phyloP scores from a whole-genome alignment of 2,329 filamentous ascomycete genomes.

The Trichoderma sp. region DNA sequence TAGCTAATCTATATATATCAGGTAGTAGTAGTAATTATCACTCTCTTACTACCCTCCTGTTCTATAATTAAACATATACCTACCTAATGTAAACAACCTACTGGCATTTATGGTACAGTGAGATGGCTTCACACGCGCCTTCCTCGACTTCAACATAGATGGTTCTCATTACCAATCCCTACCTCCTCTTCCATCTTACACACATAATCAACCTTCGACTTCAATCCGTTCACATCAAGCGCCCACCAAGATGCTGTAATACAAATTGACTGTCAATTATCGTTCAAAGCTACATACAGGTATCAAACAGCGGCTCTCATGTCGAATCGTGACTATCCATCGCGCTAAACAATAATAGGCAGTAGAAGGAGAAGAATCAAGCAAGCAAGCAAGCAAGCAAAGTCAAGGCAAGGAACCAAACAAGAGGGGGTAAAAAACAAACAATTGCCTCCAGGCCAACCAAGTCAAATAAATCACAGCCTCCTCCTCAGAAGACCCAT shows the following conservation, averaged over 20 bases:
- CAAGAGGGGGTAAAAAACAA: constrained; percentile 6
- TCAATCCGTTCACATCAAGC: background rate
- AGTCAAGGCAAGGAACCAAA: background rate
- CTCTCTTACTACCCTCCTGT: no score
- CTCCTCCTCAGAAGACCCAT: background rate
- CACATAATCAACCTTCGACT: no score
- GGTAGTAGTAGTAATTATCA: no score
- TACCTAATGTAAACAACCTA: no score
- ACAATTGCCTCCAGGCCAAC: background rate
- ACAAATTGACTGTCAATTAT: constrained; percentile 23
- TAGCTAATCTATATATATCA: no score
- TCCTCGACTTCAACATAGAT: no score
- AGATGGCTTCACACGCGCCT: no score
- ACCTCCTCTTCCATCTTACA: no score
- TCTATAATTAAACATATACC: no score
- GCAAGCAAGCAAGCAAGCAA: background rate
- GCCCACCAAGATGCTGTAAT: background rate
- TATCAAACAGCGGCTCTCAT: constrained; percentile 28
- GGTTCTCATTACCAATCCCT: no score
- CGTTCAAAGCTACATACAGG: constrained; percentile 24
- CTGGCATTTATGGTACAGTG: no score
- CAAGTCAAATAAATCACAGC: constrained; percentile 10
- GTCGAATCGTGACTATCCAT: constrained; percentile 29
- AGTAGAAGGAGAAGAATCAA: background rate
- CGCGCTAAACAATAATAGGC: constrained; percentile 7